Evolutionary conservation across 345 rosid species (phyloP).

Genomic region (Gossypium longicalyx): DNA sequence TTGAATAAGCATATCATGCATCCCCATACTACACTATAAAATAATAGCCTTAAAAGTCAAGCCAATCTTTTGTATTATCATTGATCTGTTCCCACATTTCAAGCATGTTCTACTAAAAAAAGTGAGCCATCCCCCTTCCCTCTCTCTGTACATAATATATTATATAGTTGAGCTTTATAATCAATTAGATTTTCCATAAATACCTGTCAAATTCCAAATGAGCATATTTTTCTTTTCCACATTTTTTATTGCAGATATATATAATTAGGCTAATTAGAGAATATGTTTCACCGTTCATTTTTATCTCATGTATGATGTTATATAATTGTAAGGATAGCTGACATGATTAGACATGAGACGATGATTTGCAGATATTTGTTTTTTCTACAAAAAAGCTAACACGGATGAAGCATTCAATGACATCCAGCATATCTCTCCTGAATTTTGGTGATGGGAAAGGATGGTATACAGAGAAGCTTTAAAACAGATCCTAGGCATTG

Average conservation of each 20-base stretch:
- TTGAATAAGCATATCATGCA: conserved; percentile 1
- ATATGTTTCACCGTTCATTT: background rate
- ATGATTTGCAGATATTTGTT: conserved; percentile 6
- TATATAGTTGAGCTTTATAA: conserved; percentile 7
- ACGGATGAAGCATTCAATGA: background rate
- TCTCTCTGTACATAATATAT: no score
- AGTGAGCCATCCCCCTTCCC: background rate
- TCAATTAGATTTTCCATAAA: conserved; percentile 5
- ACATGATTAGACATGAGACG: conserved; percentile 5
- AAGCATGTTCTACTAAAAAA: conserved; percentile 22
- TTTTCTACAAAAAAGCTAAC: background rate
- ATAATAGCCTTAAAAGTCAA: conserved; percentile 27
- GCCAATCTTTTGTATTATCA: conserved; percentile 15
- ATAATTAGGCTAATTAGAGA: no score
- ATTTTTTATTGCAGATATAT: no score
- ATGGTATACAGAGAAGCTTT: background rate
- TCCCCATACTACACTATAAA: background rate
- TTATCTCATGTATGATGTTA: no score
- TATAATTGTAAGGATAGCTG: background rate
- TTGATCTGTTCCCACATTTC: conserved; percentile 29
- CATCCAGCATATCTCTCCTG: background rate
- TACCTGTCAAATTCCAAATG: conserved; percentile 13
- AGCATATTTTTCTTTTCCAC: background rate
- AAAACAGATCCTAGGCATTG: conserved; percentile 1
- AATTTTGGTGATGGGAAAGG: background rate